phyloP scores from a whole-genome alignment of 148 eudicot species.

The Rhododendron ferrugineum region DNA sequence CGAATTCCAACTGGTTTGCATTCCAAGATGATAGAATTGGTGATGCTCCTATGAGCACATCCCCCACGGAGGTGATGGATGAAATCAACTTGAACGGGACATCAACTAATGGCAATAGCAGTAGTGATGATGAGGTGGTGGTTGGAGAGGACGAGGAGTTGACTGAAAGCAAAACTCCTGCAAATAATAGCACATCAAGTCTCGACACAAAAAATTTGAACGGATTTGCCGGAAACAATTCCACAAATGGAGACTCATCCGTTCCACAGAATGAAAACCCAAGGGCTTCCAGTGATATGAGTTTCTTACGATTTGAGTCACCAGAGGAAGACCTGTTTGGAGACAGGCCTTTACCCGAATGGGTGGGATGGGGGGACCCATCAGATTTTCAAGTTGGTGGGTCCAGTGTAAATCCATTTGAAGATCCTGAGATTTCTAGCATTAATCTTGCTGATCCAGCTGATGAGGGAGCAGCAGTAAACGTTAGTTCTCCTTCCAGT shows the following conservation, averaged over 20 bases:
- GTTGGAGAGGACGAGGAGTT: conserved; percentile 77
- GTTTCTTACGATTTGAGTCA: conserved; percentile 43
- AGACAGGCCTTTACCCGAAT: conserved; percentile 64
- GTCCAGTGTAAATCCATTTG: conserved; percentile 64
- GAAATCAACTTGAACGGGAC: conserved; percentile 61
- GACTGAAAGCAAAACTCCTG: conserved; percentile 32
- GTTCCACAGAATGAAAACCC: conserved; percentile 17
- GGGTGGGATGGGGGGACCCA: conserved; percentile 74
- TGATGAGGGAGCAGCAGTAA: conserved; percentile 16
- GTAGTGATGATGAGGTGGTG: conserved; percentile 93
- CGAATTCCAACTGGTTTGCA: conserved; percentile 96
- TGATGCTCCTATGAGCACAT: conserved; percentile 44
- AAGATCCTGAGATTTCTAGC: conserved; percentile 29
- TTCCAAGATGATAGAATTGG: conserved; percentile 71
- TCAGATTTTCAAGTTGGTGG: conserved; percentile 51
- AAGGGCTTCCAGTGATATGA: conserved; percentile 28
- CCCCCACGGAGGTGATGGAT: conserved; percentile 63
- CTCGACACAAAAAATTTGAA: conserved; percentile 21
- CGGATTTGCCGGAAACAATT: conserved; percentile 19
- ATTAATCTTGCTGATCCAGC: conserved; percentile 18
- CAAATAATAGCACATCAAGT: conserved; percentile 28
- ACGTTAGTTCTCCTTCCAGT: conserved; percentile 22
- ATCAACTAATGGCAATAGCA: conserved; percentile 52
- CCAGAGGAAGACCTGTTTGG: conserved; percentile 41
- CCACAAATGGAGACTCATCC: conserved; percentile 10